Base-by-base conservation (phyloP, 768 basidiomycete species). In the Cystofilobasidium capitatum region DNA sequence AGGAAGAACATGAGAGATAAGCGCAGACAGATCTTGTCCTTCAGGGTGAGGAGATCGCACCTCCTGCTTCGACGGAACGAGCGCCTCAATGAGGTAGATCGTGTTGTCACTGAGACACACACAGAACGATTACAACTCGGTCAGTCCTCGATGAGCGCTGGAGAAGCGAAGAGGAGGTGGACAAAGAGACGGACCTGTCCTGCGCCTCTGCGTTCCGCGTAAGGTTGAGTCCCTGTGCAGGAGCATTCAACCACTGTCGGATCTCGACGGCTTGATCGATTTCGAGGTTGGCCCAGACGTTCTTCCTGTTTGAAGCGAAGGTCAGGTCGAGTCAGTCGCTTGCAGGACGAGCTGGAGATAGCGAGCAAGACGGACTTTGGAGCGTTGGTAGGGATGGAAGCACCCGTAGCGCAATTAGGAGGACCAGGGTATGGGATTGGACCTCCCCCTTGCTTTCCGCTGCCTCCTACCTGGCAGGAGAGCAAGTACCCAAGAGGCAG, bases 271-370 rank as follows among this genome's bases (percentile, higher is more conserved):
- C 80, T 66, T 85, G 83, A 3, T 73, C 47, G 35, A 81, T 64
- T 5, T 79, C 77, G 58, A 85, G 78, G 17, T 82, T 80, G 8
- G 80, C 77, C 83, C 84, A 85, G 17, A 81, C 76, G 70, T 85
- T 59, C 35, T n/a, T 37, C 58, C 58, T 59, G n/a, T 16, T 13
- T 20, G 33, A 20, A 40, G 35, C 3, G 26, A n/a, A 17, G 58
- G 58, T 37, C 33, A 37, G 36, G 24, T 24, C 20, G 58, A 17
- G n/a, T 35, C 20, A 20, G 44, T 16, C 6, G 14, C 8, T 45
- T n/a, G n/a, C n/a, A n/a, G n/a, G n/a, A n/a, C n/a, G n/a, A n/a
- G n/a, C n/a, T n/a, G n/a, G n/a, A n/a, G n/a, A n/a, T n/a, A n/a
- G 44, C 44, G 6, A n/a, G 44, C 17, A n/a, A 16, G 14, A 45